Conservation (phyloP, 257 asterid genomes). For the Catharanthus roseus region DNA sequence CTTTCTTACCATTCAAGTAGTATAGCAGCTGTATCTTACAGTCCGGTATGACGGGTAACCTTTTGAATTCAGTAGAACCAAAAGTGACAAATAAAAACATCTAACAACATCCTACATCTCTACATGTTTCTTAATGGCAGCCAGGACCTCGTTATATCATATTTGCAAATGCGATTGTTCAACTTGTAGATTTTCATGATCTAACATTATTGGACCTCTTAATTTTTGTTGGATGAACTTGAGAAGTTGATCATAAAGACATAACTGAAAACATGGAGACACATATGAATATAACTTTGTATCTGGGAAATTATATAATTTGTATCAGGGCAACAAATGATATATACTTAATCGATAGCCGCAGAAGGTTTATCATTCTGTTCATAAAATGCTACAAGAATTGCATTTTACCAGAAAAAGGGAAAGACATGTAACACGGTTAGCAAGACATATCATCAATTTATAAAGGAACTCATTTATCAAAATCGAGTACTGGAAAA, state of each 20-base stretch:
- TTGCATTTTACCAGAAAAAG: constrained; percentile 30
- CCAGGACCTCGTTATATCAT: constrained; percentile 54
- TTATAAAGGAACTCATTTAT: background rate
- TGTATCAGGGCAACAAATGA: background rate
- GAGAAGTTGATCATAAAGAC: constrained; percentile 16
- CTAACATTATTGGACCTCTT: constrained; percentile 80
- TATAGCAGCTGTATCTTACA: constrained; percentile 10
- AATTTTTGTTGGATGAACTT: constrained; percentile 87
- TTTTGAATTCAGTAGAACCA: background rate
- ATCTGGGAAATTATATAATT: too few species aligned
- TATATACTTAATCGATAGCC: constrained; percentile 74
- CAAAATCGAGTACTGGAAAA: constrained; percentile 10
- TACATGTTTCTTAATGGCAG: constrained; percentile 66
- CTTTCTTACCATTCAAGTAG: constrained; percentile 10
- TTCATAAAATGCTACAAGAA: constrained; percentile 84
- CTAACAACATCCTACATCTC: constrained; percentile 45
- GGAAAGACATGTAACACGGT: constrained; percentile 4
- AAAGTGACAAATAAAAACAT: too few species aligned
- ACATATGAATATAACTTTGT: background rate
- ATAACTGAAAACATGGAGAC: background rate
- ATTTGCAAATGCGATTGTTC: constrained; percentile 61
- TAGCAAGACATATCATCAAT: background rate
- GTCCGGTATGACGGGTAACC: background rate
- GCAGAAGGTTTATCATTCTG: constrained; percentile 92
- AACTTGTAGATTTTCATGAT: constrained; percentile 74